Evolutionary conservation across 2,329 filamentous ascomycete species (phyloP).

Genomic region (Ophiostoma australiae): DNA sequence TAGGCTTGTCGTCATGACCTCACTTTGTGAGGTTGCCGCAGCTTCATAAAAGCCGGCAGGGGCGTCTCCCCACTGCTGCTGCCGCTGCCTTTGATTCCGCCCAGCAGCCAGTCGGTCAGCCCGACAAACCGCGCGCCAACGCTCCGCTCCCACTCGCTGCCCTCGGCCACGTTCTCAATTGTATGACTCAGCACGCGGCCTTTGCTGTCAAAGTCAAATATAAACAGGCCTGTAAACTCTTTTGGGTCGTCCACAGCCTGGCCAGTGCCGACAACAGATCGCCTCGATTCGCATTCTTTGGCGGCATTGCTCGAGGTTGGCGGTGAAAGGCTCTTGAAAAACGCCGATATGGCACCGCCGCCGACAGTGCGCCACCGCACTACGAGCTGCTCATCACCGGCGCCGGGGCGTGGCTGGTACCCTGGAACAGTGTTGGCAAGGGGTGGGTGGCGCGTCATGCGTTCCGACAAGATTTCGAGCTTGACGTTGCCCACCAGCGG

Average conservation of each 20-base stretch:
- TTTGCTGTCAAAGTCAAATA: conserved; percentile 89
- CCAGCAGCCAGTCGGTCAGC: conserved; percentile 89
- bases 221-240: conserved; percentile 85
- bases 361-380: conserved; percentile 78
- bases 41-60: conserved; percentile 27
- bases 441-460: conserved; percentile 64
- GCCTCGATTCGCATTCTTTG: not conserved
- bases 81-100: conserved; percentile 55
- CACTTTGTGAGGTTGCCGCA: conserved; percentile 19
- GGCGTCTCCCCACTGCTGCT: conserved; percentile 28
- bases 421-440: conserved; percentile 33
- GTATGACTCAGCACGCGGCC: conserved; percentile 82
- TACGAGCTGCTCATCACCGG: conserved; percentile 71
- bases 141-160: conserved; percentile 74
- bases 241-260: conserved; percentile 39
- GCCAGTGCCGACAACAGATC: conserved; percentile 35
- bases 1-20: conserved; percentile 15
- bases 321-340: conserved; percentile 4
- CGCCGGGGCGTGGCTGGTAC: conserved; percentile 42
- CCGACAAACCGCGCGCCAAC: conserved; percentile 80
- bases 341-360: conserved; percentile 7
- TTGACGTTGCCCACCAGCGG: conserved; percentile 87
- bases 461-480: conserved; percentile 81
- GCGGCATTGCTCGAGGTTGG: not conserved
- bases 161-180: conserved; percentile 87